Evolutionary conservation across 2,329 filamentous ascomycete genomes (phyloP).

Genomic region (Nemania abortiva): DNA sequence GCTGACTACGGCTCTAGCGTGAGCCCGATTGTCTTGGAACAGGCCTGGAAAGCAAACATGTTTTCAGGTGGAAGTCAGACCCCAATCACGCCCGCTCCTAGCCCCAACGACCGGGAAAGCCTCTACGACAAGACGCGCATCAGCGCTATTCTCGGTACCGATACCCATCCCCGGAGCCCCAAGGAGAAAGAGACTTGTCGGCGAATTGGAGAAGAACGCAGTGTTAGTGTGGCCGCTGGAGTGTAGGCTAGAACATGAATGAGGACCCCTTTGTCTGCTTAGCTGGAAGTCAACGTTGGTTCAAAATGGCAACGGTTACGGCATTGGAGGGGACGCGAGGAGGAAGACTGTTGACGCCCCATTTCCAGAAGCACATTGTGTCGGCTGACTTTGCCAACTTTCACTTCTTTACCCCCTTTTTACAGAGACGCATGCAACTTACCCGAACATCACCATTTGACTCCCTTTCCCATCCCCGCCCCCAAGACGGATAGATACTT

Average conservation of each 20-base stretch:
- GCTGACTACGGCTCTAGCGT: conserved; percentile 75
- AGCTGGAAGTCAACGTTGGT: neutral
- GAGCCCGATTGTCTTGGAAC: conserved; percentile 74
- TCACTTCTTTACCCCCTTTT: conserved; percentile 26
- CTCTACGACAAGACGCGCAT: conserved; percentile 70
- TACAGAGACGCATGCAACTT: conserved; percentile 14
- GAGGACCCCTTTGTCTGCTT: neutral
- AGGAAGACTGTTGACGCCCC: neutral
- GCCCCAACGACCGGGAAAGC: conserved; percentile 62
- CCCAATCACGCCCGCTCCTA: conserved; percentile 66
- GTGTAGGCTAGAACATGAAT: conserved; percentile 45
- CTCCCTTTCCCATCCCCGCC: conserved; percentile 16
- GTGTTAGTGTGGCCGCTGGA: conserved; percentile 49
- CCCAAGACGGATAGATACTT: conserved; percentile 2
- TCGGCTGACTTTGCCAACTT: conserved; percentile 17
- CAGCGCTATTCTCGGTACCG: conserved; percentile 71
- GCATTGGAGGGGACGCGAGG: neutral
- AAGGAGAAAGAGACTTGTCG: conserved; percentile 69
- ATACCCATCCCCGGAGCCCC: conserved; percentile 68
- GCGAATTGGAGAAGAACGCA: conserved; percentile 65
- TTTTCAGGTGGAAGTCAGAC: conserved; percentile 56
- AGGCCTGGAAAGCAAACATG: conserved; percentile 71
- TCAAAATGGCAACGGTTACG: conserved; percentile 1
- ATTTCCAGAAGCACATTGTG: conserved; percentile 8
- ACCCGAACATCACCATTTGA: conserved; percentile 4